Evolutionary conservation across 2,329 filamentous ascomycete genomes (phyloP).

Genomic region (Phyllosticta paracitricarpa): DNA sequence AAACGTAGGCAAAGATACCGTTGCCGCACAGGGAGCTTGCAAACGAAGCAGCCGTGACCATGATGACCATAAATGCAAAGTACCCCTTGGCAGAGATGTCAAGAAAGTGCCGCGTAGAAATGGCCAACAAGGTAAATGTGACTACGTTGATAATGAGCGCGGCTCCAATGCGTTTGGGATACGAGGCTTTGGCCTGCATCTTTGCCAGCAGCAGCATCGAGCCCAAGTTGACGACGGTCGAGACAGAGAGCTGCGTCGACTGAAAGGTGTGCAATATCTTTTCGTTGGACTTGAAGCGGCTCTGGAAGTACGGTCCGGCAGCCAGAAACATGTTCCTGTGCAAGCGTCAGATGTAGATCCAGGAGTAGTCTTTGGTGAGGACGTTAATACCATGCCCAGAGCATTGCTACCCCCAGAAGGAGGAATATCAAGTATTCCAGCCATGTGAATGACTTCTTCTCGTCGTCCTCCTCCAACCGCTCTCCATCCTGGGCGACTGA

Average conservation of each 20-base stretch:
- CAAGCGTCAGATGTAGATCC: neutral
- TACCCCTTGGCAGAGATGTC: slow-evolving; percentile 55
- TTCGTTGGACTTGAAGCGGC: slow-evolving; percentile 60
- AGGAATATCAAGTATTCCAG: slow-evolving; percentile 78
- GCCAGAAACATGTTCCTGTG: slow-evolving; percentile 95
- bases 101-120: slow-evolving; percentile 65
- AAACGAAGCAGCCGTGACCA: slow-evolving; percentile 69
- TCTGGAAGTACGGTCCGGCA: slow-evolving; percentile 84
- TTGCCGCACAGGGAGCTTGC: slow-evolving; percentile 86
- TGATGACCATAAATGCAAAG: slow-evolving; percentile 69
- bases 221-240: slow-evolving; percentile 70
- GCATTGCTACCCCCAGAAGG: slow-evolving; percentile 81
- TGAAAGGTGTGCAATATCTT: slow-evolving; percentile 78
- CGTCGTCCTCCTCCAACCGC: slow-evolving; percentile 19
- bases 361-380: no score
- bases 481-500: slow-evolving; percentile 25
- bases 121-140: slow-evolving; percentile 66
- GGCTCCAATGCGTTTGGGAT: slow-evolving; percentile 72
- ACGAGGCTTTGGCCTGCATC: slow-evolving; percentile 73
- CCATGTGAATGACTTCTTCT: slow-evolving; percentile 59
- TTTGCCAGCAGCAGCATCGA: slow-evolving; percentile 69
- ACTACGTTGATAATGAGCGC: slow-evolving; percentile 68
- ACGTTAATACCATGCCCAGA: slow-evolving; percentile 79
- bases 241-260: slow-evolving; percentile 77
- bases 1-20: slow-evolving; percentile 83